Base-by-base conservation (phyloP, 306 rosid genomes). In the Aeschynomene evenia region DNA sequence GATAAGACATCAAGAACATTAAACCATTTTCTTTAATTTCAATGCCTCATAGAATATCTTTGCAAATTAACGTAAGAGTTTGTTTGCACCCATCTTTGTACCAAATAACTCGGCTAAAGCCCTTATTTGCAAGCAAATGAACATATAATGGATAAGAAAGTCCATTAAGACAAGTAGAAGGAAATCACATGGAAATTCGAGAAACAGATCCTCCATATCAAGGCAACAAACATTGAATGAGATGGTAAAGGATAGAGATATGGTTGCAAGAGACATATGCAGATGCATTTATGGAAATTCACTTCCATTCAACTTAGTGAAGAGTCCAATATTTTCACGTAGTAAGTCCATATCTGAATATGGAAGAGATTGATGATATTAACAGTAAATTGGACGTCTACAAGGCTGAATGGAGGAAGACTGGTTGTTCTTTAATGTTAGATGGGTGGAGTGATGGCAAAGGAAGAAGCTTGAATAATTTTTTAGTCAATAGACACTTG, bases 1-100 rank as follows among this genome's bases (percentile, higher is more conserved):
- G 63, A 15, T 28, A 70, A 66, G 46, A 70, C 39, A 60, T 66
- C 72, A 78, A 45, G 54, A 81, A 61, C 63, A 72, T 51, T 65
- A 74, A 63, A 51, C 42, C 46, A 64, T 23, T 50, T 73, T 45
- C 51, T 55, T 42, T 22, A 11, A 4, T 57, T 70, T 49, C 15
- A 33, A 28, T 37, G 56, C 7, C 22, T 48, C 33, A 15, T 28
- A 23, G 45, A 70, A 37, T 33, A 37, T 12, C 31, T 49, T 34
- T 11, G 19, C 1, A 52, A 63, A 11, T 26, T 23, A 55, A 45
- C 59, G 5, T 9, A 46, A 59, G 18, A 59, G 5, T 20, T 20
- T 21, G 6, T 16, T 11, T 2, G 28, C 31, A 19, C 7, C 22
- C 11, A 68, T 57, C 21, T 43, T 13, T 8, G 4, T 9, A 33